phyloP scores from a whole-genome alignment of 805 yeast genomes.

The Maudiozyma turicensis region DNA sequence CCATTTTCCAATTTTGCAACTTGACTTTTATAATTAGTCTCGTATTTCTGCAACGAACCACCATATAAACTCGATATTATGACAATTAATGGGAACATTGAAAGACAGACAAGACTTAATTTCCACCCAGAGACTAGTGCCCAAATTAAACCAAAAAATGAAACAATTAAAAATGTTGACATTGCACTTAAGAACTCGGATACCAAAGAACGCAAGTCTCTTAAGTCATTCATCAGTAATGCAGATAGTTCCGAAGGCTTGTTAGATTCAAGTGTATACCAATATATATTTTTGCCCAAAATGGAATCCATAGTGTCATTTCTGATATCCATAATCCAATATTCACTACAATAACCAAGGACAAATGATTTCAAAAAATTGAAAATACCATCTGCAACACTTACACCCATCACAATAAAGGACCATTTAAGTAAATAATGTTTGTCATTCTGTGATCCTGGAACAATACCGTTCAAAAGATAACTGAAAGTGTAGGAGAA shows the following conservation, averaged over 20 bases:
- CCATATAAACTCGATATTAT: slow-evolving; percentile 46
- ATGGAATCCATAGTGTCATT: slow-evolving; percentile 39
- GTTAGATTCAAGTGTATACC: slow-evolving; percentile 36
- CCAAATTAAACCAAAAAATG: slow-evolving; percentile 64
- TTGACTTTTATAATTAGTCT: slow-evolving; percentile 47
- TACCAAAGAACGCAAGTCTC: slow-evolving; percentile 62
- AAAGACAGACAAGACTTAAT: slow-evolving; percentile 68
- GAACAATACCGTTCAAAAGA: slow-evolving; percentile 53
- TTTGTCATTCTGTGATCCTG: slow-evolving; percentile 28
- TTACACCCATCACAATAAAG: slow-evolving; percentile 48
- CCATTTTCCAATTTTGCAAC: slow-evolving; percentile 47
- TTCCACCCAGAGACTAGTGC: slow-evolving; percentile 77
- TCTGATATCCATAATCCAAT: slow-evolving; percentile 53
- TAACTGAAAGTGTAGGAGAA: slow-evolving; percentile 73
- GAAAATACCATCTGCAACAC: slow-evolving; percentile 51
- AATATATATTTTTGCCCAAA: slow-evolving; percentile 41
- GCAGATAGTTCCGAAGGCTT: slow-evolving; percentile 50
- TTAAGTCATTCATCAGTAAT: slow-evolving; percentile 66
- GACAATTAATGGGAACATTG: slow-evolving; percentile 59
- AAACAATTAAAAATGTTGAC: slow-evolving; percentile 43
- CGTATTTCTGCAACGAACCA: slow-evolving; percentile 40
- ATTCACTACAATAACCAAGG: slow-evolving; percentile 53
- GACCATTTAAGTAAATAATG: slow-evolving; percentile 54
- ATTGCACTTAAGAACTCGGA: slow-evolving; percentile 51
- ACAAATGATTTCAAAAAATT: slow-evolving; percentile 41